These are phyloP conservation scores for Coffea eugenioides DNA, from an alignment of 257 asterid species.

Conservation along the genomic window DNA sequence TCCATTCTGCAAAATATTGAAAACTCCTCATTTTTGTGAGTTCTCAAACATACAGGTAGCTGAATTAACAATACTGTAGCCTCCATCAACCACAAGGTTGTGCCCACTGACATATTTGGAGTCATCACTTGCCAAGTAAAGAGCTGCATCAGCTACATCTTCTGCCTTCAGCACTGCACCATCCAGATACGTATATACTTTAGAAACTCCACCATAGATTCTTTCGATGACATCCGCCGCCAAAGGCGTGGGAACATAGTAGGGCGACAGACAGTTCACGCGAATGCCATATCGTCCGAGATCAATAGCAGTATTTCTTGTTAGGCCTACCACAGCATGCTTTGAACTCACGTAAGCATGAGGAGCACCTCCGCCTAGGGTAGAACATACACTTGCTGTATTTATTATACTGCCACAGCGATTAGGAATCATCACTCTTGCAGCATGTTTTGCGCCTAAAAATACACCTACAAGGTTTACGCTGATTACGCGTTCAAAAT, in stretches of 20 bases:
- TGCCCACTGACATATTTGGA: slow-evolving; percentile 34
- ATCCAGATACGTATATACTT: background rate
- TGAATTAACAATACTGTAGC: slow-evolving; percentile 1
- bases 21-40: background rate
- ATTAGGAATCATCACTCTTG: slow-evolving; percentile 21
- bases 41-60: background rate
- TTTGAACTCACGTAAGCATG: slow-evolving; percentile 36
- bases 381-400: background rate
- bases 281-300: slow-evolving; percentile 36
- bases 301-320: slow-evolving; percentile 30
- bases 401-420: slow-evolving; percentile 14
- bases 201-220: background rate
- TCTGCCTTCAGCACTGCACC: slow-evolving; percentile 7
- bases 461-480: slow-evolving; percentile 8
- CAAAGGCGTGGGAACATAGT: slow-evolving; percentile 18
- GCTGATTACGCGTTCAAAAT: background rate
- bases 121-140: slow-evolving; percentile 35
- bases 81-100: slow-evolving; percentile 35
- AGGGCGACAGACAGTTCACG: slow-evolving; percentile 37
- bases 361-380: slow-evolving; percentile 24
- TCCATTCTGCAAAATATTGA: background rate
- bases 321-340: slow-evolving; percentile 34
- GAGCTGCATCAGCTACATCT: slow-evolving; percentile 28
- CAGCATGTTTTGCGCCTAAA: slow-evolving; percentile 19
- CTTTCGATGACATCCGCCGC: background rate